Percentiles rank a stretch among this genome's conserved stretches.
Conservation (phyloP, 177 flowering plant genomes). For the Vitis hybrid region DNA sequence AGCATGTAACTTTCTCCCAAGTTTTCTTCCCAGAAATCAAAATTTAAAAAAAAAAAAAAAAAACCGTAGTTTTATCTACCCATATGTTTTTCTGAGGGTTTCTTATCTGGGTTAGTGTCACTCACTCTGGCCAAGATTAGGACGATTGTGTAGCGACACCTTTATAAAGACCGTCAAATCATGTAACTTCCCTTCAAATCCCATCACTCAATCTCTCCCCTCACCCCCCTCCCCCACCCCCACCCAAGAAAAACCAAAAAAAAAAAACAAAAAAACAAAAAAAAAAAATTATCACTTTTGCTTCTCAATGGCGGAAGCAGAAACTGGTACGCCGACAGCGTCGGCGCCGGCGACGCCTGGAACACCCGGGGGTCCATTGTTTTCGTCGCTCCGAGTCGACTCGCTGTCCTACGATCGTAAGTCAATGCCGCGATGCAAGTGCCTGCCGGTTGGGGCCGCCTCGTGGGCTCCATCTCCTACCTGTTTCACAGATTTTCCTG, state of each 20-base stretch:
- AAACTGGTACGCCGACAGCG: conserved; percentile 40
- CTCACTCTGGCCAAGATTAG: conserved; percentile 27
- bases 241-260: conserved; percentile 10
- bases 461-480: conserved; percentile 55
- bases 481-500: conserved; percentile 70
- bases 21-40: neutral
- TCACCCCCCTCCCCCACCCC: too few species aligned
- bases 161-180: conserved; percentile 40
- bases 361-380: conserved; percentile 79
- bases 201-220: neutral
- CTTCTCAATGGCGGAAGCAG: conserved; percentile 41
- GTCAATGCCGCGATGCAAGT: conserved; percentile 79
- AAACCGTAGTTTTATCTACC: neutral
- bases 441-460: conserved; percentile 54
- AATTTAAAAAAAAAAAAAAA: conserved; percentile 17
- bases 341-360: conserved; percentile 85
- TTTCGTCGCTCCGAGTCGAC: conserved; percentile 60
- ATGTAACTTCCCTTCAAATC: conserved; percentile 33
- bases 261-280: conserved; percentile 2
- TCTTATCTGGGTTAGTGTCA: neutral
- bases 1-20: conserved; percentile 28
- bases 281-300: neutral
- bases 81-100: neutral
- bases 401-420: conserved; percentile 80
- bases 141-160: conserved; percentile 24